Percentiles rank a stretch among this genome's conserved stretches.
These are phyloP conservation scores for Verticillium klebahnii DNA, from an alignment of 2,329 filamentous ascomycete genomes.

Conservation along the genomic window DNA sequence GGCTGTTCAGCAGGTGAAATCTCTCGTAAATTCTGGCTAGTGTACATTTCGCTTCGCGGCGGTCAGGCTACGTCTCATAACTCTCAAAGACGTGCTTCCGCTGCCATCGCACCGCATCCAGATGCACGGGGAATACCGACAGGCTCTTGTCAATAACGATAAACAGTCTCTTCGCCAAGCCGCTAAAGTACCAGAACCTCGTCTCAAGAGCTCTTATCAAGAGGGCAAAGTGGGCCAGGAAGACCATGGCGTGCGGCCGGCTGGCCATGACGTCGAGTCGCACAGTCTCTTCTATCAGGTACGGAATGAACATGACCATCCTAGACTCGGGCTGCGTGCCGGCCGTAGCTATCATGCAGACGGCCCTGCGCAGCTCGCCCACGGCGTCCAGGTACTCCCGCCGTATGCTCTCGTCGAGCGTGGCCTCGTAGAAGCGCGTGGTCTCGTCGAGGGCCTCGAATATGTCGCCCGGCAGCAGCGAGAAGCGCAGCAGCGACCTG, in stretches of 20 bases:
- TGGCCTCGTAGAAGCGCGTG: neutral
- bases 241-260: conserved; percentile 18
- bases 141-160: conserved; percentile 13
- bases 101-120: conserved; percentile 6
- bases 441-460: conserved; percentile 3
- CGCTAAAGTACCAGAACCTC: conserved; percentile 19
- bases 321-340: conserved; percentile 18
- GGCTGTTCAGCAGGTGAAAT: no score
- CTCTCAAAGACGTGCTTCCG: conserved; percentile 4
- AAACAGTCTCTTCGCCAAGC: conserved; percentile 19
- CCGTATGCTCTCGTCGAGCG: conserved; percentile 3
- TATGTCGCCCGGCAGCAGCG: neutral
- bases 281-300: conserved; percentile 18
- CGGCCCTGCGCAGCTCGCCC: conserved; percentile 11
- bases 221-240: conserved; percentile 20
- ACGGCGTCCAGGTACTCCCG: conserved; percentile 16
- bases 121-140: neutral
- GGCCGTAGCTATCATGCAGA: conserved; percentile 15
- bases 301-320: conserved; percentile 19
- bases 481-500: neutral
- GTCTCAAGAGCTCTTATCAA: conserved; percentile 19
- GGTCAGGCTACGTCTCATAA: neutral
- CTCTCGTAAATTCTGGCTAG: no score
- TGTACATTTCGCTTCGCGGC: no score
- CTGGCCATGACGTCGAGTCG: conserved; percentile 19